Percentiles rank a stretch among this genome's conserved stretches.
These are phyloP conservation scores for Clarireedia monteithiana DNA, from an alignment of 2,329 filamentous ascomycete species.

Conservation along the genomic window DNA sequence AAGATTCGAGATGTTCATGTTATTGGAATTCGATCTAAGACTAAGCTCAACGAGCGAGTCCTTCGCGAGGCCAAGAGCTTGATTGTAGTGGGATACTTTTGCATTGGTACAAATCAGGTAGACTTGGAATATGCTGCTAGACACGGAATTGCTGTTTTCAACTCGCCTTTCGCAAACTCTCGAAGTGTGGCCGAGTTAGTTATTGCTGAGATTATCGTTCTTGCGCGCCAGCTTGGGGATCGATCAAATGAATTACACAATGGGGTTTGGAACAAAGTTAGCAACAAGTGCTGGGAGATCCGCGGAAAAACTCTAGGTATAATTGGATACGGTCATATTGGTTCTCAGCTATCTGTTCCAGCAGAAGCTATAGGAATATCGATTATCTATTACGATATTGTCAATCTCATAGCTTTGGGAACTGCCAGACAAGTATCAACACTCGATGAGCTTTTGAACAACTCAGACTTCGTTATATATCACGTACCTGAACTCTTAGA, in stretches of 20 bases:
- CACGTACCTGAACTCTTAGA: conserved; percentile 92
- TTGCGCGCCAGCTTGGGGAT: conserved; percentile 88
- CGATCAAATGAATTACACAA: conserved; percentile 90
- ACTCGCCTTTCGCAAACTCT: conserved; percentile 97
- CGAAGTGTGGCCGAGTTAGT: conserved; percentile 94
- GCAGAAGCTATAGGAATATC: conserved; percentile 97
- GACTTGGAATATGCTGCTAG: conserved; percentile 75
- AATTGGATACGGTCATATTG: conserved; percentile 95
- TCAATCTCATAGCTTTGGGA: conserved; percentile 91
- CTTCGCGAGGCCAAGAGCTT: conserved; percentile 87
- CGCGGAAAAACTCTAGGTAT: conserved; percentile 97
- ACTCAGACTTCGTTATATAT: conserved; percentile 86
- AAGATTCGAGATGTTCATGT: conserved; percentile 96
- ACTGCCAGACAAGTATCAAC: conserved; percentile 76
- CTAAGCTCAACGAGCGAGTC: conserved; percentile 80
- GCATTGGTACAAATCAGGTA: conserved; percentile 96
- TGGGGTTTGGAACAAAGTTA: conserved; percentile 97
- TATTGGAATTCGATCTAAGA: conserved; percentile 97
- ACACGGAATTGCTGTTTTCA: conserved; percentile 94
- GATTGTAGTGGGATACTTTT: conserved; percentile 95
- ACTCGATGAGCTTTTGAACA: conserved; percentile 65
- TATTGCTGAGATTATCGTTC: conserved; percentile 84
- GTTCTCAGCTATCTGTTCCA: conserved; percentile 88
- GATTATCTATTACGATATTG: conserved; percentile 93
- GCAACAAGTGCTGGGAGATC: conserved; percentile 94